These are phyloP conservation scores for Exophiala calicioides DNA, from an alignment of 2,329 filamentous ascomycete genomes.

Conservation along the genomic window DNA sequence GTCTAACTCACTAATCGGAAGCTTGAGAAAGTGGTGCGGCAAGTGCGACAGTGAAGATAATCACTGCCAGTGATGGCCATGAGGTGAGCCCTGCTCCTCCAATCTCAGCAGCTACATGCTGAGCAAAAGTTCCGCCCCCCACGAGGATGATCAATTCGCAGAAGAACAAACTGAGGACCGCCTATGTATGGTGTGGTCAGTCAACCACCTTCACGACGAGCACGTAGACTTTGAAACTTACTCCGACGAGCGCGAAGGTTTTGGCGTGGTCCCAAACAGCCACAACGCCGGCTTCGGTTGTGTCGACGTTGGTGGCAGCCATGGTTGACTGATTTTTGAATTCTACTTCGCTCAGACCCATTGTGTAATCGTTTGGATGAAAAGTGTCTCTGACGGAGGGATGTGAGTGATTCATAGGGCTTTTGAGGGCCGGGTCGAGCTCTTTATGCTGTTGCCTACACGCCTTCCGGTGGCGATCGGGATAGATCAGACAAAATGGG, in stretches of 20 bases:
- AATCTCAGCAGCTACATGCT: constrained; percentile 17
- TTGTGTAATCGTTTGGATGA: constrained; percentile 1
- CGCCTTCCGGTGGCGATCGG: too few species aligned
- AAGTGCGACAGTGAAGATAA: constrained; percentile 18
- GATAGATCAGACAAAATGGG: too few species aligned
- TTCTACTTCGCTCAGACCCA: constrained; percentile 7
- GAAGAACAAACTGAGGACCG: constrained; percentile 13
- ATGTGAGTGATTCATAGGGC: not conserved
- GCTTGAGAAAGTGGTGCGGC: constrained; percentile 17
- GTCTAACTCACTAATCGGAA: constrained; percentile 22
- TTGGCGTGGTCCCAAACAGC: constrained; percentile 9
- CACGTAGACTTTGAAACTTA: constrained; percentile 8
- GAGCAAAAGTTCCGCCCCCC: constrained; percentile 11
- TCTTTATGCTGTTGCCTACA: constrained; percentile 1
- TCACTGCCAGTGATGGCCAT: constrained; percentile 21
- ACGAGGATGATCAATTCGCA: constrained; percentile 14
- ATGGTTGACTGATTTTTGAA: constrained; percentile 1
- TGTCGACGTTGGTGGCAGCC: constrained; percentile 1
- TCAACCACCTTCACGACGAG: not conserved
- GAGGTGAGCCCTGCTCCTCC: constrained; percentile 15
- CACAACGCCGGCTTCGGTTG: not conserved
- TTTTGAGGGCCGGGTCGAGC: not conserved
- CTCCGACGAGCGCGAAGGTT: constrained; percentile 9
- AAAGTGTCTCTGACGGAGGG: not conserved
- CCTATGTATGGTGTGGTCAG: constrained; percentile 2